Evolutionary conservation across 1,284 basidiomycete genomes (phyloP).

Genomic region (Marasmius sp.): DNA sequence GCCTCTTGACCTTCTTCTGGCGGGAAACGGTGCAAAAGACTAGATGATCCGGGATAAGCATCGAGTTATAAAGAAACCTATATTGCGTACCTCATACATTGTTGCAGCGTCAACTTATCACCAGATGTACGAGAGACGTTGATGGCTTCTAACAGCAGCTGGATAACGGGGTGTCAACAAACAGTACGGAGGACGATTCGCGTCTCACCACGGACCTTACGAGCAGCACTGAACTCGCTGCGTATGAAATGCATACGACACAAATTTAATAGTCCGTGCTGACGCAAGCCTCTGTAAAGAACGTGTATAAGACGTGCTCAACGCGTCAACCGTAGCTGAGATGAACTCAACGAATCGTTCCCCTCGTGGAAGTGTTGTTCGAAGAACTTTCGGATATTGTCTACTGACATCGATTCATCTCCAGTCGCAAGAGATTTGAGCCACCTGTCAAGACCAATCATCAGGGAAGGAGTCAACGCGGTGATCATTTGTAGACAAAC

Average conservation of each 20-base stretch:
- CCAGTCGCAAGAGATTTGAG: slow-evolving; percentile 60
- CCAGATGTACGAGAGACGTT: slow-evolving; percentile 68
- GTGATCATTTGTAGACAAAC: slow-evolving; percentile 38
- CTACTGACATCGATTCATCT: slow-evolving; percentile 66
- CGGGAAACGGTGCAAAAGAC: slow-evolving; percentile 70
- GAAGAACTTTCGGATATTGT: slow-evolving; percentile 73
- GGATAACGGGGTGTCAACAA: slow-evolving; percentile 4
- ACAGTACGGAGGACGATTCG: not conserved
- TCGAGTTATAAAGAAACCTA: slow-evolving; percentile 14
- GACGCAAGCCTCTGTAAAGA: slow-evolving; percentile 62
- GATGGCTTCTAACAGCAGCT: slow-evolving; percentile 77
- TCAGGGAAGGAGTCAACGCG: not conserved
- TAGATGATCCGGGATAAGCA: slow-evolving; percentile 26
- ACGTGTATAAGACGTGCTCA: slow-evolving; percentile 2
- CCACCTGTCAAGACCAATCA: slow-evolving; percentile 47
- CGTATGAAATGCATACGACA: slow-evolving; percentile 74
- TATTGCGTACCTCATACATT: slow-evolving; percentile 65
- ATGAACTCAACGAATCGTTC: slow-evolving; percentile 61
- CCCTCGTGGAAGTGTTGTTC: slow-evolving; percentile 79
- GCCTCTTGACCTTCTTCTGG: slow-evolving; percentile 35
- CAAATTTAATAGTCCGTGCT: slow-evolving; percentile 75
- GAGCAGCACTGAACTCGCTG: slow-evolving; percentile 63
- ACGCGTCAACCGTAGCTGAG: not conserved
- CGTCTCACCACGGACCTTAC: slow-evolving; percentile 46
- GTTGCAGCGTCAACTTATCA: slow-evolving; percentile 70